phyloP scores from a whole-genome alignment of 179 eudicot genomes.

The Pouteria campechiana region DNA sequence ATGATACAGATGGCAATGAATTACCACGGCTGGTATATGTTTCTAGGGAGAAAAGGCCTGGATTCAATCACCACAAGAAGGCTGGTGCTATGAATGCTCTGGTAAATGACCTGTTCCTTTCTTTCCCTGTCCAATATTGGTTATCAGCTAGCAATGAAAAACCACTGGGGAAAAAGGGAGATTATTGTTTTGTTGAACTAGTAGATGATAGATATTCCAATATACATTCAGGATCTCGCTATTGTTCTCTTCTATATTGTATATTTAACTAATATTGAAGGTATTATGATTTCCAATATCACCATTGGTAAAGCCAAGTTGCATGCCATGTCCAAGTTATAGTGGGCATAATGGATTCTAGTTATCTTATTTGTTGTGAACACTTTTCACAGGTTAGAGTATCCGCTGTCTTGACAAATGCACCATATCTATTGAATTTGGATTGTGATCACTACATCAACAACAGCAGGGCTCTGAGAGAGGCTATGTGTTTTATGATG shows the following conservation, averaged over 20 bases:
- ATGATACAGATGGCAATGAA: constrained; percentile 61
- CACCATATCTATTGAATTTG: constrained; percentile 72
- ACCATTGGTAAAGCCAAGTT: too few species aligned
- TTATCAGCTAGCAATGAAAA: too few species aligned
- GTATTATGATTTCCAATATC: too few species aligned
- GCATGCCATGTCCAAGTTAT: too few species aligned
- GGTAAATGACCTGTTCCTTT: constrained; percentile 16
- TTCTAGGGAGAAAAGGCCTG: constrained; percentile 67
- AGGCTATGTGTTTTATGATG: constrained; percentile 83
- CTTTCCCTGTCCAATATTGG: too few species aligned
- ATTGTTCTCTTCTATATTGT: too few species aligned
- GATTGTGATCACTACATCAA: constrained; percentile 87
- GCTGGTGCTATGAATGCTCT: constrained; percentile 84
- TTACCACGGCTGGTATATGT: constrained; percentile 66
- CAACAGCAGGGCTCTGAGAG: constrained; percentile 82
- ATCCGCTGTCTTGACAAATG: constrained; percentile 77
- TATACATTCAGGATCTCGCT: too few species aligned
- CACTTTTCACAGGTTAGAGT: constrained; percentile 46
- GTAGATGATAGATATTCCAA: too few species aligned
- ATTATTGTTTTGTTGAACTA: too few species aligned
- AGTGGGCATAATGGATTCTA: neutral
- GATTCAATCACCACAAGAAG: constrained; percentile 71
- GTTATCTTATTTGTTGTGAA: neutral
- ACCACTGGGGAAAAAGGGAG: too few species aligned
- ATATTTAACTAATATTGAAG: too few species aligned